Conservation (phyloP, 1,139 yeast genomes). For the Geotrichum restrictum region DNA sequence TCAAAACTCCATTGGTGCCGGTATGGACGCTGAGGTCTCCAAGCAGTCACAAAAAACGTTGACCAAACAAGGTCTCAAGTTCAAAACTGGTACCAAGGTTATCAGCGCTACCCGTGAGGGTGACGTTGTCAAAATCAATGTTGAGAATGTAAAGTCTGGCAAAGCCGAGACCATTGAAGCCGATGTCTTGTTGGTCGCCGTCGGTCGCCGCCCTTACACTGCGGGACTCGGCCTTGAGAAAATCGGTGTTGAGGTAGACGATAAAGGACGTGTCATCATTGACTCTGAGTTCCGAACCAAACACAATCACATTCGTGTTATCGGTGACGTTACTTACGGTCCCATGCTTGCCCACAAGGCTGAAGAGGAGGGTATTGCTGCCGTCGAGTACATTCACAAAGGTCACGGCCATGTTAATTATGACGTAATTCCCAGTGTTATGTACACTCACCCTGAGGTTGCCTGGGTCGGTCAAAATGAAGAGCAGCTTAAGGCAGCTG, state of each 20-base stretch:
- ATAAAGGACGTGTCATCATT: slow-evolving; percentile 87
- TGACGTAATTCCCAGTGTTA: slow-evolving; percentile 94
- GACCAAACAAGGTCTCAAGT: slow-evolving; percentile 90
- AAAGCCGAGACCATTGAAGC: slow-evolving; percentile 76
- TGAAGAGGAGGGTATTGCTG: slow-evolving; percentile 99
- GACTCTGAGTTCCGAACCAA: slow-evolving; percentile 92
- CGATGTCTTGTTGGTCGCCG: slow-evolving; percentile 91
- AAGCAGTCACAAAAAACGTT: slow-evolving; percentile 83
- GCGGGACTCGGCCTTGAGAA: slow-evolving; percentile 85
- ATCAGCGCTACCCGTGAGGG: slow-evolving; percentile 82
- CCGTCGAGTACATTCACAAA: slow-evolving; percentile 85
- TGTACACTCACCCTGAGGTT: slow-evolving; percentile 98
- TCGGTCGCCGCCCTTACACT: slow-evolving; percentile 98
- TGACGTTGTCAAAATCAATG: slow-evolving; percentile 85
- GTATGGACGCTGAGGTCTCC: slow-evolving; percentile 96
- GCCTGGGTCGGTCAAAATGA: slow-evolving; percentile 99
- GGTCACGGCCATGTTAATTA: slow-evolving; percentile 99
- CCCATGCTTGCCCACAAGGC: slow-evolving; percentile 99
- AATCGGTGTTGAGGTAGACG: slow-evolving; percentile 83
- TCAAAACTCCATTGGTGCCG: slow-evolving; percentile 85
- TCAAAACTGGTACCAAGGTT: slow-evolving; percentile 91
- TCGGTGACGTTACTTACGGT: slow-evolving; percentile 97
- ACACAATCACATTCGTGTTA: slow-evolving; percentile 88
- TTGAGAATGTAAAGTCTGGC: slow-evolving; percentile 86
- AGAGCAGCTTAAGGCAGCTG: slow-evolving; percentile 91